Conservation (phyloP, 192 early-diverging fungal genomes). For the Coemansia sp. region DNA sequence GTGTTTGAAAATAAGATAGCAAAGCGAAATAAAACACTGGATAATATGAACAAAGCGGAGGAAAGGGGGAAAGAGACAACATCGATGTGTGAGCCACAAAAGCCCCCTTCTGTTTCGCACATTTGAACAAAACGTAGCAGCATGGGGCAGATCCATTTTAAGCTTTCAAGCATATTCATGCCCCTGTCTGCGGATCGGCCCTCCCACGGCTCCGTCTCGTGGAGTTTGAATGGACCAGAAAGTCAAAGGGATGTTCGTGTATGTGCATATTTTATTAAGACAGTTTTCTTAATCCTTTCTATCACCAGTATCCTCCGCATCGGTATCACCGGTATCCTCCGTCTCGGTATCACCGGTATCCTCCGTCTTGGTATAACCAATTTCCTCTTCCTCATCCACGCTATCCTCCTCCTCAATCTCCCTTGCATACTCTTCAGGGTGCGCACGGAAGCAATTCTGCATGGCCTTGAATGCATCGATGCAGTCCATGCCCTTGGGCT, state of each 20-base stretch:
- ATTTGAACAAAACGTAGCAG: too few relatives aligned
- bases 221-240: too few relatives aligned
- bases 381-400: conserved; percentile 51
- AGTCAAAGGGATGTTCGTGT: too few relatives aligned
- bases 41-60: neutral
- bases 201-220: too few relatives aligned
- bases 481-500: conserved; percentile 98
- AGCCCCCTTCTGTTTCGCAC: too few relatives aligned
- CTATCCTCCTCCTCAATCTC: conserved; percentile 72
- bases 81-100: too few relatives aligned
- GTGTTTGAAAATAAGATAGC: neutral
- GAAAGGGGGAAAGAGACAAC: too few relatives aligned
- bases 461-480: conserved; percentile 89
- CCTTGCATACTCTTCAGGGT: conserved; percentile 89
- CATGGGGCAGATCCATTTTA: too few relatives aligned
- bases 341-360: conserved; percentile 11
- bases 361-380: too few relatives aligned
- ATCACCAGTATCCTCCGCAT: neutral
- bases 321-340: conserved; percentile 7
- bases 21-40: neutral
- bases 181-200: too few relatives aligned
- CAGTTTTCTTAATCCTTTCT: neutral
- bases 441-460: conserved; percentile 88
- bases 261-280: too few relatives aligned
- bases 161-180: too few relatives aligned